A percentile compares a stretch with the other conserved stretches of the same genome.
These are phyloP conservation scores for Tripterygium wilfordii DNA, from an alignment of 177 flowering plant species.

Conservation along the genomic window DNA sequence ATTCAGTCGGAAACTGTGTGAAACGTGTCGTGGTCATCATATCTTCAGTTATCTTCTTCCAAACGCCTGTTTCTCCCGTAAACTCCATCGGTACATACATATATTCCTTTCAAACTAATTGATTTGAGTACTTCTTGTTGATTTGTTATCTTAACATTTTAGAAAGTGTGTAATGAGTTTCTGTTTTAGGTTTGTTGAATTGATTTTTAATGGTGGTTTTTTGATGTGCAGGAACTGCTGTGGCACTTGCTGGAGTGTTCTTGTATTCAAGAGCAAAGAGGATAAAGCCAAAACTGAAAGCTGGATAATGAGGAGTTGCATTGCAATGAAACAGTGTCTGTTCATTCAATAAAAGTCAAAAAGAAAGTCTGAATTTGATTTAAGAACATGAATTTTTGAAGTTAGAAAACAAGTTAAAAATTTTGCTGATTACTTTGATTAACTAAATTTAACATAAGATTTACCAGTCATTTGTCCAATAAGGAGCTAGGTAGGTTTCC, in stretches of 20 bases:
- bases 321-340: too few species aligned
- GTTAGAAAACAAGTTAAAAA: too few species aligned
- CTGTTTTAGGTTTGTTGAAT: background rate
- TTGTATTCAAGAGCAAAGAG: conserved; percentile 68
- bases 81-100: conserved; percentile 59
- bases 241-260: conserved; percentile 88
- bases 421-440: too few species aligned
- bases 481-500: too few species aligned
- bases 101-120: background rate
- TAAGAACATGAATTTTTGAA: too few species aligned
- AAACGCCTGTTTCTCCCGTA: conserved; percentile 56
- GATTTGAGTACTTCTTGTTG: too few species aligned
- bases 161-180: background rate
- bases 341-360: too few species aligned
- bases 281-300: conserved; percentile 44
- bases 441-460: too few species aligned
- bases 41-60: conserved; percentile 77
- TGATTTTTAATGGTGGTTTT: background rate
- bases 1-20: conserved; percentile 79
- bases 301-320: too few species aligned
- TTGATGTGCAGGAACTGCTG: conserved; percentile 59
- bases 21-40: conserved; percentile 85
- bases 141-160: too few species aligned
- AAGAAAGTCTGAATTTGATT: too few species aligned
- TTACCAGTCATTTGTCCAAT: too few species aligned